These are phyloP conservation scores for Hibiscus syriacus DNA, from an alignment of 345 rosid genomes.

Conservation along the genomic window DNA sequence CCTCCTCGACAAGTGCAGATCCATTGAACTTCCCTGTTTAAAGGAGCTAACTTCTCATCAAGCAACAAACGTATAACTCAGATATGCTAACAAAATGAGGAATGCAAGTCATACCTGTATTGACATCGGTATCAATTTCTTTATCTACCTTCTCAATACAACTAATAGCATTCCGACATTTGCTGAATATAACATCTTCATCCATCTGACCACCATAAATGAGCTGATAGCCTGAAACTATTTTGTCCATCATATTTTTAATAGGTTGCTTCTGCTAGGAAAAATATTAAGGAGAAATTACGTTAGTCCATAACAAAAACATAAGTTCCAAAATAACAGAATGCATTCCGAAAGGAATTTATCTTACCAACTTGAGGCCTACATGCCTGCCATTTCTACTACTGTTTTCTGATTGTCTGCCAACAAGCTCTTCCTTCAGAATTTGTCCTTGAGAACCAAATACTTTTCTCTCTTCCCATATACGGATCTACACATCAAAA, in stretches of 20 bases:
- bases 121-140: conserved; percentile 47
- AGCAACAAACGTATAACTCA: not conserved
- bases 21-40: conserved; percentile 47
- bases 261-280: conserved; percentile 48
- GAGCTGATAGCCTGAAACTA: conserved; percentile 63
- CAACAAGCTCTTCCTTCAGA: conserved; percentile 79
- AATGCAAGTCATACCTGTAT: conserved; percentile 46
- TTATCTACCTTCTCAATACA: conserved; percentile 46
- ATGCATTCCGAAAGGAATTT: conserved; percentile 3
- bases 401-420: conserved; percentile 54
- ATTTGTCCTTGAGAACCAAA: conserved; percentile 89
- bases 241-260: conserved; percentile 52
- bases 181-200: conserved; percentile 53
- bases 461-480: conserved; percentile 99
- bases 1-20: conserved; percentile 51
- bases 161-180: conserved; percentile 54
- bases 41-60: not conserved
- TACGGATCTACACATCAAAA: conserved; percentile 46
- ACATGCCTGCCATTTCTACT: conserved; percentile 46
- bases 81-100: not conserved
- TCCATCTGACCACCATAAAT: conserved; percentile 50
- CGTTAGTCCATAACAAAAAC: conserved; percentile 1
- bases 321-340: not conserved
- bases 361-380: conserved; percentile 52
- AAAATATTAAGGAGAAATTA: conserved; percentile 9